Percentiles rank a stretch among this genome's conserved stretches.
Evolutionary conservation across 2,329 filamentous ascomycete genomes (phyloP).

Genomic region (Lecanicillium sp.): DNA sequence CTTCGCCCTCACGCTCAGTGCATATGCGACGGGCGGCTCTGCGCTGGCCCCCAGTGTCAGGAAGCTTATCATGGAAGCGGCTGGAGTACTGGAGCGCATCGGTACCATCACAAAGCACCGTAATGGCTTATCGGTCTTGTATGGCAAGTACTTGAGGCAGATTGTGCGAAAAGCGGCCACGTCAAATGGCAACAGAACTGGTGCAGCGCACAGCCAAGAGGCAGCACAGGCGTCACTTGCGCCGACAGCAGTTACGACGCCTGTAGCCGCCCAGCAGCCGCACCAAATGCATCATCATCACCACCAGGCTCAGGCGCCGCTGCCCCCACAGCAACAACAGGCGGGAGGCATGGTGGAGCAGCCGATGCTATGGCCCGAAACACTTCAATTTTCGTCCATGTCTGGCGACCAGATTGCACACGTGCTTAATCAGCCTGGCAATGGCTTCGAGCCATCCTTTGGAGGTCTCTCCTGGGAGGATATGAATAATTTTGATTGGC

Average conservation of each 20-base stretch:
- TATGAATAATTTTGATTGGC: slow-evolving; percentile 49
- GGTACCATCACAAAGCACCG: slow-evolving; percentile 58
- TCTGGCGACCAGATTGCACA: slow-evolving; percentile 62
- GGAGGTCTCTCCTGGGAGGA: slow-evolving; percentile 53
- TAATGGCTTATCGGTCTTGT: slow-evolving; percentile 54
- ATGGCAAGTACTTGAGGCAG: slow-evolving; percentile 37
- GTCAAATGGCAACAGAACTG: slow-evolving; percentile 8
- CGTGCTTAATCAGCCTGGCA: slow-evolving; percentile 55
- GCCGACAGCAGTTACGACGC: not conserved
- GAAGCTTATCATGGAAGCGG: slow-evolving; percentile 59
- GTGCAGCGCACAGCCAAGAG: slow-evolving; percentile 1
- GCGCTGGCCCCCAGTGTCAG: slow-evolving; percentile 56
- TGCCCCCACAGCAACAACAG: slow-evolving; percentile 13
- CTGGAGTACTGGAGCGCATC: slow-evolving; percentile 60
- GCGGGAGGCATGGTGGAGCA: slow-evolving; percentile 11
- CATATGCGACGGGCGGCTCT: slow-evolving; percentile 48
- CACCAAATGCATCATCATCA: slow-evolving; percentile 3
- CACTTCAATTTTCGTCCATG: slow-evolving; percentile 60
- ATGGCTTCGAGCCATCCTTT: slow-evolving; percentile 48
- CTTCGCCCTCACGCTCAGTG: slow-evolving; percentile 58
- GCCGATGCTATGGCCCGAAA: slow-evolving; percentile 35
- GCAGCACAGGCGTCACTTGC: not conserved
- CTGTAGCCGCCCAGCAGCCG: slow-evolving; percentile 1
- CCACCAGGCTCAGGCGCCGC: slow-evolving; percentile 11
- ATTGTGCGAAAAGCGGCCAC: slow-evolving; percentile 32